Evolutionary conservation across 345 rosid genomes (phyloP).

Genomic region (Rhizophora apiculata): DNA sequence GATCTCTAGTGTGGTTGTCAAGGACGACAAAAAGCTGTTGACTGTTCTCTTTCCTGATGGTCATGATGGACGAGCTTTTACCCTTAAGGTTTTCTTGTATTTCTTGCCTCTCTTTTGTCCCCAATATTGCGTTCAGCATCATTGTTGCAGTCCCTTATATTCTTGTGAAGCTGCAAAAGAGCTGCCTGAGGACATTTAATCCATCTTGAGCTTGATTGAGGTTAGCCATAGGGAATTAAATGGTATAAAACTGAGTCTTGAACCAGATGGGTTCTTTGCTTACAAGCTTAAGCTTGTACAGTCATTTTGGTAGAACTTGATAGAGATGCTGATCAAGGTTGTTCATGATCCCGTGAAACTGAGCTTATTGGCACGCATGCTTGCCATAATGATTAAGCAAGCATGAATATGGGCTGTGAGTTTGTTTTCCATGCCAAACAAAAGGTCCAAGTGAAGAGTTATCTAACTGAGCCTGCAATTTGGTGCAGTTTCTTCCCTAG

Average conservation of each 20-base stretch:
- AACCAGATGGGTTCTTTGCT: not conserved
- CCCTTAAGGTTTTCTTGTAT: conserved; percentile 67
- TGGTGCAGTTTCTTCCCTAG: not conserved
- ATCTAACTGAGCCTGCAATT: not conserved
- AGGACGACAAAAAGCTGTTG: conserved; percentile 90
- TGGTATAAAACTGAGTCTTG: not conserved
- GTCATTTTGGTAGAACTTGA: not conserved
- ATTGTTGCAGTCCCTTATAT: not conserved
- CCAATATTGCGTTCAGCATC: conserved; percentile 8
- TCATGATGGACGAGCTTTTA: conserved; percentile 93
- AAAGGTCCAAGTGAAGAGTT: too few species aligned
- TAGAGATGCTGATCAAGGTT: not conserved
- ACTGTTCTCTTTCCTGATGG: conserved; percentile 96
- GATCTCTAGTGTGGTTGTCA: conserved; percentile 76
- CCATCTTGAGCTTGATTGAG: not conserved
- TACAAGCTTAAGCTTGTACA: not conserved
- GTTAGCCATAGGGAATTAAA: not conserved
- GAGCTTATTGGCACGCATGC: not conserved
- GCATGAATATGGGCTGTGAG: not conserved
- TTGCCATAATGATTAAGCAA: not conserved
- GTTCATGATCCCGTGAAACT: not conserved
- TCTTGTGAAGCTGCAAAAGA: not conserved
- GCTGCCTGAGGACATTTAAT: conserved; percentile 2
- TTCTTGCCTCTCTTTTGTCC: not conserved
- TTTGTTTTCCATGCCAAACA: not conserved